Evolutionary conservation across 306 rosid genomes (phyloP).

Genomic region (Morella rubra): DNA sequence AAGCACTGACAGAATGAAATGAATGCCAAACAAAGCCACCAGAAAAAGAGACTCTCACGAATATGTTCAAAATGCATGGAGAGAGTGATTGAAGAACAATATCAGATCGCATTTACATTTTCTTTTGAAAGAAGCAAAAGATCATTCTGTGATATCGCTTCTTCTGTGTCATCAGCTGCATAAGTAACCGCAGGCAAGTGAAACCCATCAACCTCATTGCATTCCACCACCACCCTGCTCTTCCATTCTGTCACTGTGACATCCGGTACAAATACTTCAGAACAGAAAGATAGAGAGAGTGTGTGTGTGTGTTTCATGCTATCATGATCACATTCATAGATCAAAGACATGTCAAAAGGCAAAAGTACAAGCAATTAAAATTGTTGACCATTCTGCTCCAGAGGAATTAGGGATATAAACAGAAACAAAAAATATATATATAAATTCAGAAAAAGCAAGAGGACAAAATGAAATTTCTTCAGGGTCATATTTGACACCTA

Average conservation of each 20-base stretch:
- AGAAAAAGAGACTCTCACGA: background rate
- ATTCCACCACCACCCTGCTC: slow-evolving; percentile 58
- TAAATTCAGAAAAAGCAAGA: no score
- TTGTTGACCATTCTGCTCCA: background rate
- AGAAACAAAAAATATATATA: no score
- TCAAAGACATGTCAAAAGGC: slow-evolving; percentile 8
- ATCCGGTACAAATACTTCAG: slow-evolving; percentile 26
- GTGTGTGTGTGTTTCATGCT: background rate
- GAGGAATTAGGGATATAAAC: background rate
- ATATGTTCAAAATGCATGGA: background rate
- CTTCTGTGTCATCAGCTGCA: slow-evolving; percentile 36
- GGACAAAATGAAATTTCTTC: background rate
- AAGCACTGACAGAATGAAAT: background rate
- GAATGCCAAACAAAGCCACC: background rate
- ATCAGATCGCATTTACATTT: slow-evolving; percentile 44
- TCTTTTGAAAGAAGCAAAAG: slow-evolving; percentile 76
- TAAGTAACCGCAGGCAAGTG: slow-evolving; percentile 59
- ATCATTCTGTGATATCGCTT: slow-evolving; percentile 64
- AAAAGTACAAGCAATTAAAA: background rate
- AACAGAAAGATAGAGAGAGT: slow-evolving; percentile 1
- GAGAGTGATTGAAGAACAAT: background rate
- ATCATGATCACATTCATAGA: slow-evolving; percentile 9
- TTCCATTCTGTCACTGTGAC: slow-evolving; percentile 63
- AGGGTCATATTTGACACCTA: background rate
- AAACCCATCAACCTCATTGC: slow-evolving; percentile 68